phyloP scores from a whole-genome alignment of 805 yeast species.

The Candida broadrunensis region DNA sequence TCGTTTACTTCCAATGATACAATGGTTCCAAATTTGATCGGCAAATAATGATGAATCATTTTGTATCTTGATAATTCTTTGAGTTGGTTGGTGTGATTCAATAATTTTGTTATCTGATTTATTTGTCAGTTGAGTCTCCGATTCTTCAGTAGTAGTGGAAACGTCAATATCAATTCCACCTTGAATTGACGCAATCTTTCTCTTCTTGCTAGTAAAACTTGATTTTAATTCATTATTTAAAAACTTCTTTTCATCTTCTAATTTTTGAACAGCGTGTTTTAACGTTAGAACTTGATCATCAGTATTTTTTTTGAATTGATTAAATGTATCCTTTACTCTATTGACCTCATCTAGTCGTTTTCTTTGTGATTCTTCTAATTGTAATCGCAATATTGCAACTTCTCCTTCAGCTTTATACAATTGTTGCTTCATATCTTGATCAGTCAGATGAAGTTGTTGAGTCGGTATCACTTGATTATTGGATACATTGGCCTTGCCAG shows the following conservation, averaged over 20 bases:
- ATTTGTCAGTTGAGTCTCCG: no score
- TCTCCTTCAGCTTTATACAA: slow-evolving; percentile 72
- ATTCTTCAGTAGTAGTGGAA: not conserved
- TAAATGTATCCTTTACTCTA: slow-evolving; percentile 16
- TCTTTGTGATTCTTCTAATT: slow-evolving; percentile 46
- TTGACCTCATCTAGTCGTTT: slow-evolving; percentile 37
- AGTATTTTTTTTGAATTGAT: slow-evolving; percentile 13
- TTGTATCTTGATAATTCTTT: slow-evolving; percentile 20
- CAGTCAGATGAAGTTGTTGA: slow-evolving; percentile 4
- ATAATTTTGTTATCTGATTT: no score
- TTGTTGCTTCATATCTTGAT: slow-evolving; percentile 17
- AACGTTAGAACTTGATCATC: slow-evolving; percentile 30
- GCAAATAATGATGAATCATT: slow-evolving; percentile 32
- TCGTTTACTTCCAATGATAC: slow-evolving; percentile 33
- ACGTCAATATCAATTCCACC: not conserved
- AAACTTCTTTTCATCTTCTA: slow-evolving; percentile 44
- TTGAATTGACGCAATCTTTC: slow-evolving; percentile 7
- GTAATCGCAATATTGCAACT: slow-evolving; percentile 71
- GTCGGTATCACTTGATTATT: slow-evolving; percentile 9
- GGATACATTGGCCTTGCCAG: slow-evolving; percentile 14
- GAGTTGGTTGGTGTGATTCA: slow-evolving; percentile 2
- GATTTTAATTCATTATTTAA: slow-evolving; percentile 35
- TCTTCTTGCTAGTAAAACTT: slow-evolving; percentile 18
- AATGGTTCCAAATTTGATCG: slow-evolving; percentile 33
- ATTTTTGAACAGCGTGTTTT: slow-evolving; percentile 28